These are phyloP conservation scores for Phytophthora quininea DNA, from an alignment of 352 stramenopile species.

Conservation along the genomic window DNA sequence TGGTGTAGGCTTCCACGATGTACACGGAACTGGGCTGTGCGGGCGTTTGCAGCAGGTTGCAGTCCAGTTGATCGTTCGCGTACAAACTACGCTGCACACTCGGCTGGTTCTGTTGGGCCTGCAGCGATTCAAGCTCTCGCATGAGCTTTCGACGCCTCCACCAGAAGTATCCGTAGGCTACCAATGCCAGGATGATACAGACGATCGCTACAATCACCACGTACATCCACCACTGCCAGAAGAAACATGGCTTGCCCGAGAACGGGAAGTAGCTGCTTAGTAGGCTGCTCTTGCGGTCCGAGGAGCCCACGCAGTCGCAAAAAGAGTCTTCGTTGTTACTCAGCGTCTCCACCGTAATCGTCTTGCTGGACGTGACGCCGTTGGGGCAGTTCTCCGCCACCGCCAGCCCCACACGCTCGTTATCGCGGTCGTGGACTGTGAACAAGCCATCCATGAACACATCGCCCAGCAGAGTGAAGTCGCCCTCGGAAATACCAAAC, in stretches of 20 bases:
- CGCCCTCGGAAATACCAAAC: conserved; percentile 83
- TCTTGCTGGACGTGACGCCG: conserved; percentile 69
- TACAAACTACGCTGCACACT: conserved; percentile 47
- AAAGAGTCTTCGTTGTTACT: conserved; percentile 38
- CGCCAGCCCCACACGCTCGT: conserved; percentile 59
- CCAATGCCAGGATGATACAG: conserved; percentile 58
- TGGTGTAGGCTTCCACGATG: conserved; percentile 26
- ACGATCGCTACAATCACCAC: conserved; percentile 65
- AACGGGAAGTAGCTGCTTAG: conserved; percentile 68
- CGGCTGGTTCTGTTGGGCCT: conserved; percentile 36
- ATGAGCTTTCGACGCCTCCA: conserved; percentile 59
- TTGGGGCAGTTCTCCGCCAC: conserved; percentile 80
- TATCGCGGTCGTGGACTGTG: conserved; percentile 77
- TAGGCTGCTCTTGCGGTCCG: conserved; percentile 64
- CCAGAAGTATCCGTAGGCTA: conserved; percentile 56
- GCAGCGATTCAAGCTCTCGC: conserved; percentile 44
- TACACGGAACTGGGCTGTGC: conserved; percentile 37
- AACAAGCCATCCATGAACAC: conserved; percentile 89
- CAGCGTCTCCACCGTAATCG: conserved; percentile 57
- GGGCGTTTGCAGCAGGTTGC: conserved; percentile 45
- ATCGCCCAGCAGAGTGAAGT: conserved; percentile 76
- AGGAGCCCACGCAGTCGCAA: conserved; percentile 70
- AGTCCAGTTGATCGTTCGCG: conserved; percentile 37
- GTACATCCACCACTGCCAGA: conserved; percentile 91
- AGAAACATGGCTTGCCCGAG: conserved; percentile 77